These are phyloP conservation scores for Colletotrichum godetiae DNA, from an alignment of 2,329 filamentous ascomycete genomes.

Conservation along the genomic window DNA sequence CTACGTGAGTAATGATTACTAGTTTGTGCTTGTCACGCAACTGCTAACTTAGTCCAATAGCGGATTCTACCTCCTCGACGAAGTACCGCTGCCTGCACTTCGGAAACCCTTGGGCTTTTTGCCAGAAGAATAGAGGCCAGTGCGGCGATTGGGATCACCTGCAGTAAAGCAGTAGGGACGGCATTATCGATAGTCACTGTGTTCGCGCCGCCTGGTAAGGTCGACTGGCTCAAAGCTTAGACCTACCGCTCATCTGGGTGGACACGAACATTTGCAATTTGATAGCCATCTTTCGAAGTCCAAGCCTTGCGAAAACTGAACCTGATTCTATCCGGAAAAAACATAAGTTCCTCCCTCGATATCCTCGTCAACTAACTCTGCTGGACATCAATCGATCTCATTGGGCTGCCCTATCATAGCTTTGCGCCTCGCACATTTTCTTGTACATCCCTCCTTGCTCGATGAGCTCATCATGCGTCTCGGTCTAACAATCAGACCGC, in stretches of 20 bases:
- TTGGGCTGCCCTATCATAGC: conserved; percentile 9
- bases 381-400: too few relatives aligned
- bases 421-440: conserved; percentile 35
- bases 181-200: too few relatives aligned
- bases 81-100: neutral
- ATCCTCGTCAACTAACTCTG: too few relatives aligned
- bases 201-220: too few relatives aligned
- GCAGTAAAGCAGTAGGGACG: neutral
- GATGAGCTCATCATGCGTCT: conserved; percentile 24
- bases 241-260: too few relatives aligned
- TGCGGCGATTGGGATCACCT: neutral
- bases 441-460: conserved; percentile 22
- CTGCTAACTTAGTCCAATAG: neutral
- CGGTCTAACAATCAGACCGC: conserved; percentile 18
- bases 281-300: too few relatives aligned
- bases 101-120: neutral
- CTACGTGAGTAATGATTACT: neutral
- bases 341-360: too few relatives aligned
- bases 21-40: neutral
- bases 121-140: neutral
- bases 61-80: neutral
- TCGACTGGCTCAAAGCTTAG: too few relatives aligned
- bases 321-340: too few relatives aligned
- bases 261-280: too few relatives aligned
- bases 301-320: too few relatives aligned